Evolutionary conservation across 805 yeast genomes (phyloP).

Genomic region (Yamadazyma nakazawae): DNA sequence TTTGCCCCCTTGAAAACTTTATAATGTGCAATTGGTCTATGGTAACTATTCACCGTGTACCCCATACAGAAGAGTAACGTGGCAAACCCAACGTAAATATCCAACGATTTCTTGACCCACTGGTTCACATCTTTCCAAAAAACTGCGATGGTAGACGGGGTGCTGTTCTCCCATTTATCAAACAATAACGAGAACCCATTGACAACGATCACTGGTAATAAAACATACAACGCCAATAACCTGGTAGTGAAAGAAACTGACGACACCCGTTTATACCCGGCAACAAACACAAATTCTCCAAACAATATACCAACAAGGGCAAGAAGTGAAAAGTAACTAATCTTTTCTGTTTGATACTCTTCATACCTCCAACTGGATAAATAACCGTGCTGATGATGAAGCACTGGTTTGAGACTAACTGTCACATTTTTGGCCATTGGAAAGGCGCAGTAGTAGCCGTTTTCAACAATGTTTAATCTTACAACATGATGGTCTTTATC

Average conservation of each 20-base stretch:
- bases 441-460: not conserved
- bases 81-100: not conserved
- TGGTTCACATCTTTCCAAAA: too few species aligned
- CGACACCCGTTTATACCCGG: not conserved
- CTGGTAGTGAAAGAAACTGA: not conserved
- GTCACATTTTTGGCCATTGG: not conserved
- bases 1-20: not conserved
- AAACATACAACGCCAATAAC: not conserved
- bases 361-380: not conserved
- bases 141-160: too few species aligned
- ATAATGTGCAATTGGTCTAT: not conserved
- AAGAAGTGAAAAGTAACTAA: not conserved
- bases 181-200: not conserved
- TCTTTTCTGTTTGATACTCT: not conserved
- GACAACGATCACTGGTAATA: not conserved
- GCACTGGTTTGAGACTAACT: not conserved
- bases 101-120: too few species aligned
- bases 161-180: not conserved
- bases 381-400: not conserved
- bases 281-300: not conserved
- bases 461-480: not conserved
- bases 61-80: not conserved
- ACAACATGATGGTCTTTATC: not conserved
- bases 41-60: not conserved
- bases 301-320: not conserved